Conservation (phyloP, 2,329 filamentous ascomycete species). For the Aureobasidium subglaciale region DNA sequence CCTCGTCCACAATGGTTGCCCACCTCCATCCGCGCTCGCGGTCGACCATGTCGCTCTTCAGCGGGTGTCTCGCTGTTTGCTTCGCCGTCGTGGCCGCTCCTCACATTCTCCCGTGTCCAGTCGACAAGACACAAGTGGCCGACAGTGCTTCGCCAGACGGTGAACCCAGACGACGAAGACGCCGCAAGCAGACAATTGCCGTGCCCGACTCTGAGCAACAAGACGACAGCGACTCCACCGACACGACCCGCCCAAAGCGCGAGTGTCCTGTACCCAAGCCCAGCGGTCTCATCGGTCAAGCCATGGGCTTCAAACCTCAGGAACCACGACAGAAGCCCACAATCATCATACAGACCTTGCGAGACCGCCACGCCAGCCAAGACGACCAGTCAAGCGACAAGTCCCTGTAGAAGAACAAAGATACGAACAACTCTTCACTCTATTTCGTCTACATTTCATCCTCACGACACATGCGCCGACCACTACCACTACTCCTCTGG, state of each 20-base stretch:
- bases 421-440: neutral
- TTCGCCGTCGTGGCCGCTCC: conserved; percentile 90
- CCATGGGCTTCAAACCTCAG: conserved; percentile 56
- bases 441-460: neutral
- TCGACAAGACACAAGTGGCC: conserved; percentile 64
- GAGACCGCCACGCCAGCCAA: conserved; percentile 1
- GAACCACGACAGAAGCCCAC: neutral
- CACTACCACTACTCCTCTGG: neutral
- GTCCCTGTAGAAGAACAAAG: neutral
- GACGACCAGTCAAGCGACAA: neutral
- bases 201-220: conserved; percentile 18
- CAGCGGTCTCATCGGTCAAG: conserved; percentile 64
- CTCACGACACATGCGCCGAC: neutral
- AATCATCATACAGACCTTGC: conserved; percentile 5
- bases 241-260: conserved; percentile 38
- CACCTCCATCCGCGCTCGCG: conserved; percentile 88
- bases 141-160: conserved; percentile 48
- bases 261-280: conserved; percentile 95
- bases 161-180: conserved; percentile 31
- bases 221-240: conserved; percentile 9
- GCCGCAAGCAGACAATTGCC: conserved; percentile 35
- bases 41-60: conserved; percentile 90
- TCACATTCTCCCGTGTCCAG: conserved; percentile 85
- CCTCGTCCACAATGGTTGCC: conserved; percentile 23
- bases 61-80: conserved; percentile 79